Percentiles rank a stretch among this genome's conserved stretches.
phyloP scores from a whole-genome alignment of 306 rosid genomes.

The Purshia tridentata region DNA sequence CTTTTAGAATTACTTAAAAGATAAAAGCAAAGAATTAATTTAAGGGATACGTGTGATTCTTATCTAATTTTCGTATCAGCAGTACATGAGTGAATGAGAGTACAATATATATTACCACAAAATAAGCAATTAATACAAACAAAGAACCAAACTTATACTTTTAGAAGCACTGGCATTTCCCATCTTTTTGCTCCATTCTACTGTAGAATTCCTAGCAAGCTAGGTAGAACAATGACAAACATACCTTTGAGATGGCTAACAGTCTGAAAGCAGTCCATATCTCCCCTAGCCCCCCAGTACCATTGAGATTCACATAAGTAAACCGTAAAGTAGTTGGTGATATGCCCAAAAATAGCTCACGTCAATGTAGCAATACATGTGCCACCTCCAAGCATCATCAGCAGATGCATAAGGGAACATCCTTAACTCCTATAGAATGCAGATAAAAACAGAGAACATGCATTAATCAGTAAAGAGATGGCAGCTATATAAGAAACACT shows the following conservation, averaged over 20 bases:
- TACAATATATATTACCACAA: not conserved
- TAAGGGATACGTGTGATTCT: not conserved
- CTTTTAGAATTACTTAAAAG: not conserved
- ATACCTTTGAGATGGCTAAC: conserved; percentile 48
- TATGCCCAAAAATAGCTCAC: conserved; percentile 34
- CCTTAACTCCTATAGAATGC: not conserved
- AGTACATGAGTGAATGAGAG: not conserved
- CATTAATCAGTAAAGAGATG: not conserved
- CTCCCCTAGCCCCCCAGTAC: conserved; percentile 69
- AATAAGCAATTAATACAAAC: not conserved
- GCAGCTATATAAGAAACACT: not conserved
- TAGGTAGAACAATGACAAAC: conserved; percentile 5
- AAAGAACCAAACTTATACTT: not conserved
- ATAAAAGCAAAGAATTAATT: not conserved
- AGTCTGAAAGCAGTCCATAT: conserved; percentile 63
- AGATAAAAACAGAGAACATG: not conserved
- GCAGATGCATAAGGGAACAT: conserved; percentile 6
- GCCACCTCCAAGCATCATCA: conserved; percentile 33
- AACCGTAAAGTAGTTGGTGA: conserved; percentile 30
- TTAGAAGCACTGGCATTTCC: not conserved
- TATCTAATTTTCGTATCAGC: not conserved
- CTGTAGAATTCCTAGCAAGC: not conserved
- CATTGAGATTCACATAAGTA: conserved; percentile 55
- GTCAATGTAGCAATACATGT: conserved; percentile 22
- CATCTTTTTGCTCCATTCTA: not conserved